Base-by-base conservation (phyloP, 495 filamentous ascomycete species). In the Penicillium riverlandense region DNA sequence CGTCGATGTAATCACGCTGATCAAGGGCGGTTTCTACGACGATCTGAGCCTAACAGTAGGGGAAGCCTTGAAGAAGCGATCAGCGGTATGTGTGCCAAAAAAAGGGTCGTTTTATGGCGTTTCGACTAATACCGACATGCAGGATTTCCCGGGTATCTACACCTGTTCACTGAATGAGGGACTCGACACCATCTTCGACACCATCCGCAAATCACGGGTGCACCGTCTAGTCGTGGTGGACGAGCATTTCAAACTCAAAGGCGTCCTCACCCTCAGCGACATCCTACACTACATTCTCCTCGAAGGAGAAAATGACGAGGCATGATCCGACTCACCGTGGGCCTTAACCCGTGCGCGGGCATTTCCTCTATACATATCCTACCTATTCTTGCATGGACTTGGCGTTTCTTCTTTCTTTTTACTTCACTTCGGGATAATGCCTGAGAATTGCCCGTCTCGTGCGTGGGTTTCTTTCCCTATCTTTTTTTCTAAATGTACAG, bases 101-200 rank as follows among this genome's bases (percentile, higher is more conserved):
- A 14, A 37, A 7, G n/a, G n/a, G 36, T 47, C 5, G 32, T 28
- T 28, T 14, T n/a, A 44, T 35, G 11, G 41, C 32, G 36, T 41
- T 32, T 32, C 32, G 13, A n/a, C 47, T 53, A 4, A 58, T 14
- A 3, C 12, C 2, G 11, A 1, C 6, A 1, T 13, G 6, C 45
- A 86, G 84, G 94, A 97, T 53, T 97, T 96, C 55, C 79, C 88
- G 11, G 92, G 92, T 15, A 95, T 99, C 46, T 97, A 96, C 65
- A 99, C 90, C 3, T 99, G 92, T 66, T 85, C 84, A 11, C 73
- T 92, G 47, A 80, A 95, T 45, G 92, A 99, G 57, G 83, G 89
- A 29, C 72, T 99, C 38, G 89, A 94, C 58, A 88, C 92, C 22
- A 92, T 99, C 52, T 97, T 96, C 58, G 89, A 96, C 61, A 97